phyloP scores from a whole-genome alignment of 1,284 basidiomycete species.

The Tilletia setariae region DNA sequence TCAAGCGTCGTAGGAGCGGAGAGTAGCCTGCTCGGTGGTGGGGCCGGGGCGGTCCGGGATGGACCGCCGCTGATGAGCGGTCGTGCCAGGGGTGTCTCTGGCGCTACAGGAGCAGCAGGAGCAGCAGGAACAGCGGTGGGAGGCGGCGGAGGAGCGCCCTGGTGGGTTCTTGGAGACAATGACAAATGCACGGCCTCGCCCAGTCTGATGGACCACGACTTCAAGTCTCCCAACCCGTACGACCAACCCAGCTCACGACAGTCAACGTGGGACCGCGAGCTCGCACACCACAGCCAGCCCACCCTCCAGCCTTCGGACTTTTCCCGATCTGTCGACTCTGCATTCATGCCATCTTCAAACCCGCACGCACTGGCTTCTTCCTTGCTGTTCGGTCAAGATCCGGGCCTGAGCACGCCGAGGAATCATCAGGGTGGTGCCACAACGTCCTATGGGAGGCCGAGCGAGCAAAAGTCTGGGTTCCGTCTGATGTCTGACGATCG shows the following conservation, averaged over 20 bases:
- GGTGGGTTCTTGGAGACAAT: slow-evolving; percentile 9
- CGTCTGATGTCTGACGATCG: too few relatives aligned
- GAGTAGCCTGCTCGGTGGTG: slow-evolving; percentile 5
- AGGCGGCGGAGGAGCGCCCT: not conserved
- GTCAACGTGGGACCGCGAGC: not conserved
- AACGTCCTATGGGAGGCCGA: too few relatives aligned
- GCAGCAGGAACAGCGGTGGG: not conserved
- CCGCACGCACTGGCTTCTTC: too few relatives aligned
- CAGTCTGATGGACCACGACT: slow-evolving; percentile 12
- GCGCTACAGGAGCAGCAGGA: too few relatives aligned
- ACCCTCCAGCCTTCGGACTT: not conserved
- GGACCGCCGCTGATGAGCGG: too few relatives aligned
- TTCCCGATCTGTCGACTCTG: not conserved
- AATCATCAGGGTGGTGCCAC: too few relatives aligned
- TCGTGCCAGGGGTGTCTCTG: too few relatives aligned
- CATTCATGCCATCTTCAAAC: not conserved
- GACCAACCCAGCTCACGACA: not conserved
- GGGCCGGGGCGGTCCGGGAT: not conserved
- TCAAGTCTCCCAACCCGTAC: too few relatives aligned
- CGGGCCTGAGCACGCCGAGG: too few relatives aligned
- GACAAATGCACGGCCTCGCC: not conserved
- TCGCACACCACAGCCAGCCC: not conserved
- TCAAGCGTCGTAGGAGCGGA: not conserved
- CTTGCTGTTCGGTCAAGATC: too few relatives aligned
- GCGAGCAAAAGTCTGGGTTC: too few relatives aligned